Conservation (phyloP, 1,284 basidiomycete genomes). For the Melampsora occidentalis region DNA sequence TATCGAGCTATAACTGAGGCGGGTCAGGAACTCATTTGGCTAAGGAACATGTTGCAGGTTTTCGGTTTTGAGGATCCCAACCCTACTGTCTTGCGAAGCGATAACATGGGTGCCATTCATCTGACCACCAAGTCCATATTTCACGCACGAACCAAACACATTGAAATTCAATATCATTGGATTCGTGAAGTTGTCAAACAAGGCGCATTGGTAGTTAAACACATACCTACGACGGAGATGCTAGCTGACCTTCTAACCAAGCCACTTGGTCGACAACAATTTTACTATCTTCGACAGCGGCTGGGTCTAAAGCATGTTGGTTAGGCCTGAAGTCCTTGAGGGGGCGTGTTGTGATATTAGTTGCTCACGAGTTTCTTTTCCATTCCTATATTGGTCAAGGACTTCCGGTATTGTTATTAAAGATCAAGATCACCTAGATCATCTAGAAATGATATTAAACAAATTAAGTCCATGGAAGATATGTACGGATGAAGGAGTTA, state of each 20-base stretch:
- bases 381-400: too few relatives aligned
- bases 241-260: conserved; percentile 56
- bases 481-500: too few relatives aligned
- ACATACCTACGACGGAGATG: conserved; percentile 53
- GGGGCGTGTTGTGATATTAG: too few relatives aligned
- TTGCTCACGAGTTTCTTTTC: too few relatives aligned
- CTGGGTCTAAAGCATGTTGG: too few relatives aligned
- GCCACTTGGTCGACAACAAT: background rate
- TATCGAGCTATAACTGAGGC: conserved; percentile 9
- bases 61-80: background rate
- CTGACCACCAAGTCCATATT: background rate
- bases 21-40: conserved; percentile 4
- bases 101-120: conserved; percentile 13
- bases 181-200: conserved; percentile 54
- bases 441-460: too few relatives aligned
- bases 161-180: conserved; percentile 56
- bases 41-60: conserved; percentile 13
- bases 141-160: conserved; percentile 55
- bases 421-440: too few relatives aligned
- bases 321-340: too few relatives aligned
- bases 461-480: too few relatives aligned
- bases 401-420: too few relatives aligned
- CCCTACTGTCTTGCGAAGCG: background rate
- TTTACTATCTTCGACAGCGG: too few relatives aligned
- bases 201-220: conserved; percentile 51